These are phyloP conservation scores for Scorias spongiosa DNA, from an alignment of 2,329 filamentous ascomycete species.

Conservation along the genomic window DNA sequence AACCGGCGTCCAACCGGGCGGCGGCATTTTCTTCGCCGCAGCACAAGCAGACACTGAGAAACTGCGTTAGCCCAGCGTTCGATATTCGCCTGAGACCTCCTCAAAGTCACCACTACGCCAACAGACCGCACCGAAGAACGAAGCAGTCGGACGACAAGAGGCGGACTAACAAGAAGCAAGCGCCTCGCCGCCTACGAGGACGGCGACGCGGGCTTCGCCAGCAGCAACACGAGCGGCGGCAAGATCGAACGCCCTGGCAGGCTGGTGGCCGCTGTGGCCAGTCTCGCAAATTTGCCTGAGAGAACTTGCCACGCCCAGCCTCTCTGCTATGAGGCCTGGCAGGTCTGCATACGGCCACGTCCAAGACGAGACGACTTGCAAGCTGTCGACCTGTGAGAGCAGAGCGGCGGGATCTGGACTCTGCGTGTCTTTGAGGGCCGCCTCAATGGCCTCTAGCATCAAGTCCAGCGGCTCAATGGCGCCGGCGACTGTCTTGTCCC, in stretches of 20 bases:
- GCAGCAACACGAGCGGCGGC: constrained; percentile 42
- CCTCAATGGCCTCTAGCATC: constrained; percentile 41
- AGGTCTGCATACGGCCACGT: constrained; percentile 51
- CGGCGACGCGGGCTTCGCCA: constrained; percentile 39
- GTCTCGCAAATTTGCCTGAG: constrained; percentile 32
- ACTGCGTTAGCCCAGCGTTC: not conserved
- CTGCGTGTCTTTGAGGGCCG: constrained; percentile 37
- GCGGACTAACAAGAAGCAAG: constrained; percentile 38
- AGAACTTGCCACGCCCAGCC: constrained; percentile 32
- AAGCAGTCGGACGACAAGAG: not conserved
- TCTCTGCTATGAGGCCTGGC: constrained; percentile 36
- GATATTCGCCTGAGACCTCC: no score
- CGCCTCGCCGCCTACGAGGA: constrained; percentile 50
- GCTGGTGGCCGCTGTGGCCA: constrained; percentile 49
- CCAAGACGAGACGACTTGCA: constrained; percentile 48
- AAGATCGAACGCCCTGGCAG: constrained; percentile 47
- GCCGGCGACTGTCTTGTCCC: constrained; percentile 34
- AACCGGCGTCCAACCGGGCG: constrained; percentile 43
- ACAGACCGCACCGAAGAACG: not conserved
- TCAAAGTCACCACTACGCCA: not conserved
- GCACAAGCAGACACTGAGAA: constrained; percentile 36
- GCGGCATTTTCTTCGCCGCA: constrained; percentile 37
- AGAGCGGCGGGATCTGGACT: constrained; percentile 20
- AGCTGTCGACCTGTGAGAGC: constrained; percentile 37
- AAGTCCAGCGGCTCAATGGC: constrained; percentile 44